phyloP scores from a whole-genome alignment of 192 early-diverging fungal species.

The Glomus cerebriforme region DNA sequence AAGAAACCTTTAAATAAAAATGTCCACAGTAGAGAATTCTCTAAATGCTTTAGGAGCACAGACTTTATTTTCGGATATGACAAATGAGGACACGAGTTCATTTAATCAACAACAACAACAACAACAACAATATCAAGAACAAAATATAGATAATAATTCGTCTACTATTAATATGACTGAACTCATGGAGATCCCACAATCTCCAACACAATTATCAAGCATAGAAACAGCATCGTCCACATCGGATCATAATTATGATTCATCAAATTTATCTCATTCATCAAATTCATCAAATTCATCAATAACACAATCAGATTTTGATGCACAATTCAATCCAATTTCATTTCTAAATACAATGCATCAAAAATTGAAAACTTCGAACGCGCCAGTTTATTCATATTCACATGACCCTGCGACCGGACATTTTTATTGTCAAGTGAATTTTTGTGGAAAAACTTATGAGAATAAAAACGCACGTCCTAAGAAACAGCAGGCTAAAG shows the following conservation, averaged over 20 bases:
- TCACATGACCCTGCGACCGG: conserved; percentile 4
- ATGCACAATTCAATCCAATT: conserved; percentile 1
- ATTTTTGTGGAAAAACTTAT: conserved; percentile 12
- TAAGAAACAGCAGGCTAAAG: conserved; percentile 26
- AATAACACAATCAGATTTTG: not conserved
- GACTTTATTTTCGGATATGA: not conserved
- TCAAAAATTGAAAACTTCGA: conserved; percentile 16
- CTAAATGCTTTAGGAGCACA: not conserved
- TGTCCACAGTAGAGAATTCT: not conserved
- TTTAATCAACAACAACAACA: not conserved
- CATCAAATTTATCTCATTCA: not conserved
- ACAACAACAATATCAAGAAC: not conserved
- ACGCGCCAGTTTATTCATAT: not conserved
- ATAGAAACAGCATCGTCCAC: not conserved
- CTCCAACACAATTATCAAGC: not conserved
- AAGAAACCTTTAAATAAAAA: not conserved
- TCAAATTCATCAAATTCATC: no score
- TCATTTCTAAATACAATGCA: conserved; percentile 29
- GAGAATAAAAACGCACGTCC: conserved; percentile 4
- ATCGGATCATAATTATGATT: not conserved
- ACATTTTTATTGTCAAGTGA: conserved; percentile 17
- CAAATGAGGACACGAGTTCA: not conserved
- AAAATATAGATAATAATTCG: not conserved
- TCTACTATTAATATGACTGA: not conserved
- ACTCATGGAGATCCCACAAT: not conserved